These are phyloP conservation scores for Tanacetum coccineum DNA, from an alignment of 129 eudicot genomes.

Conservation along the genomic window DNA sequence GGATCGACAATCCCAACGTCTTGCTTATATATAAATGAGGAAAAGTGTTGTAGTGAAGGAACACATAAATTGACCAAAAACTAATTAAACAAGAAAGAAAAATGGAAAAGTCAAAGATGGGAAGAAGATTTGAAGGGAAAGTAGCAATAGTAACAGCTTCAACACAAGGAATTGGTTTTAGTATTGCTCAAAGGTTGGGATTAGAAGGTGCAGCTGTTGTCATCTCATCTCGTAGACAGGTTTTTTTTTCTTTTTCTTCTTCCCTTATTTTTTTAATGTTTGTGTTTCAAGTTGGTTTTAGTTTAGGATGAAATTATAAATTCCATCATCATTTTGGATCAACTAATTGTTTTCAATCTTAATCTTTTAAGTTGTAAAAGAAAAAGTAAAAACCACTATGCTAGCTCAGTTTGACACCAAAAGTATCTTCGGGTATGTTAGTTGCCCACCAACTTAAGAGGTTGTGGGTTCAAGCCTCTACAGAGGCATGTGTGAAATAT, in stretches of 20 bases:
- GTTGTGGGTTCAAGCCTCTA: too few species aligned
- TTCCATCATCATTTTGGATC: too few species aligned
- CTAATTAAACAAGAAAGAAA: background rate
- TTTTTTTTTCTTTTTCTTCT: background rate
- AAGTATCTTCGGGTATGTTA: too few species aligned
- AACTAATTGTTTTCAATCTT: too few species aligned
- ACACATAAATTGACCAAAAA: conserved; percentile 5
- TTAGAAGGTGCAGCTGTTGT: conserved; percentile 93
- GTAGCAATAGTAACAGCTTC: conserved; percentile 96
- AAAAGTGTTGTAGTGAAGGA: background rate
- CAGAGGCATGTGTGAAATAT: too few species aligned
- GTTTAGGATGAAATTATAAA: too few species aligned
- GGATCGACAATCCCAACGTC: conserved; percentile 1
- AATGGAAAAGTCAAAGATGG: conserved; percentile 37
- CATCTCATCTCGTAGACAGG: conserved; percentile 91
- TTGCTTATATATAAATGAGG: background rate
- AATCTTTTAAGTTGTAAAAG: too few species aligned
- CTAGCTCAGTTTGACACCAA: too few species aligned
- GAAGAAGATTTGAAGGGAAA: conserved; percentile 78
- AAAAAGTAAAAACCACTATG: too few species aligned
- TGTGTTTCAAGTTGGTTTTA: too few species aligned
- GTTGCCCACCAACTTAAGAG: too few species aligned
- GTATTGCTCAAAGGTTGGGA: conserved; percentile 86
- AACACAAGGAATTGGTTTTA: conserved; percentile 92
- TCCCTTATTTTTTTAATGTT: too few species aligned